Conservation (phyloP, 2,329 filamentous ascomycete species). For the Ascochyta viciae-villosae region DNA sequence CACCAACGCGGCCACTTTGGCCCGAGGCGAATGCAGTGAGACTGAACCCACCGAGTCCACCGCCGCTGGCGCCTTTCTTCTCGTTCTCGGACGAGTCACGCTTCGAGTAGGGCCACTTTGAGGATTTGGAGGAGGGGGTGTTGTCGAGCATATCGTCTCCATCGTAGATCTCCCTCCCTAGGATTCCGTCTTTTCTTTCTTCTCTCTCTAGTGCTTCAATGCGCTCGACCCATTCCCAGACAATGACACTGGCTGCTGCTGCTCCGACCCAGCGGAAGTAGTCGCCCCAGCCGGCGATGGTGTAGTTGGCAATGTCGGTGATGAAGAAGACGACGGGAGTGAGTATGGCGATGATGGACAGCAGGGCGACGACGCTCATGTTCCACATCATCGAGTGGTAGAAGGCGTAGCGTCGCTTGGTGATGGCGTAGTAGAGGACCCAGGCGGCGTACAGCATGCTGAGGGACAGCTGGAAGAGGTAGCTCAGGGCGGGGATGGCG, state of each 20-base stretch:
- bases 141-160: constrained; percentile 89
- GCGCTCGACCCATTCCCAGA: constrained; percentile 97
- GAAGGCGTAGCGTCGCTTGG: constrained; percentile 89
- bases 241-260: constrained; percentile 91
- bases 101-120: constrained; percentile 55
- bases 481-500: constrained; percentile 88
- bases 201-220: constrained; percentile 92
- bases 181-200: constrained; percentile 90
- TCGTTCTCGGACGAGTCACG: constrained; percentile 42
- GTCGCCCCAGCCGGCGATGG: constrained; percentile 90
- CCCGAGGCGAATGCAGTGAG: constrained; percentile 35
- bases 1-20: constrained; percentile 33
- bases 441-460: constrained; percentile 89
- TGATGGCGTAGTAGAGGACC: constrained; percentile 92
- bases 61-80: constrained; percentile 31
- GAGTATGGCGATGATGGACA: constrained; percentile 82
- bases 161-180: constrained; percentile 90
- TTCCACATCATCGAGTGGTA: constrained; percentile 92
- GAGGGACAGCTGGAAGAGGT: constrained; percentile 86
- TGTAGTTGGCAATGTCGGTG: constrained; percentile 83
- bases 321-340: constrained; percentile 94
- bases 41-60: constrained; percentile 28
- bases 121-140: constrained; percentile 64
- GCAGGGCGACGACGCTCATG: constrained; percentile 78
- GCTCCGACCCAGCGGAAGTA: constrained; percentile 97